These are phyloP conservation scores for Boletellus sp. DNA, from an alignment of 768 basidiomycete species.

Conservation along the genomic window DNA sequence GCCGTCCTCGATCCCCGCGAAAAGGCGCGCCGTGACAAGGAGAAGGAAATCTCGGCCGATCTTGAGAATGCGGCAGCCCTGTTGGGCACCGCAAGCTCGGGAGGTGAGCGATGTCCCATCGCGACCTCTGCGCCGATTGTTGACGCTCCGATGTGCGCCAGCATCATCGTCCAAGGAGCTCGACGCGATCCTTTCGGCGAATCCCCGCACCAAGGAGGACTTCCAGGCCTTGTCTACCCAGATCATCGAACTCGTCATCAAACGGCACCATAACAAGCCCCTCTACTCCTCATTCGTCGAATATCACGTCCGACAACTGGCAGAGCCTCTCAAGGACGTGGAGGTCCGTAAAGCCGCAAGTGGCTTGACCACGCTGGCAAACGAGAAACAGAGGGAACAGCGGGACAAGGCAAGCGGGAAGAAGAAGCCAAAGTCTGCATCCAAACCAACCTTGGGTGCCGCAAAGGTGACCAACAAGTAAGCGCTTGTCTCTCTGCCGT, in stretches of 20 bases:
- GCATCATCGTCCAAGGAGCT: conserved; percentile 68
- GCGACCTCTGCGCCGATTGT: neutral
- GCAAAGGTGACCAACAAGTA: conserved; percentile 65
- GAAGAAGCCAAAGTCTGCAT: conserved; percentile 73
- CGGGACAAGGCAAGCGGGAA: conserved; percentile 84
- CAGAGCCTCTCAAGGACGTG: conserved; percentile 77
- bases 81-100: conserved; percentile 65
- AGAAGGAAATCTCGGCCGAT: conserved; percentile 84
- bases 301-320: conserved; percentile 72
- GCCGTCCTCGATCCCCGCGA: conserved; percentile 75
- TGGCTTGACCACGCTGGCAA: conserved; percentile 80
- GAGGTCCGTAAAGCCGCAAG: conserved; percentile 90
- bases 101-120: conserved; percentile 42
- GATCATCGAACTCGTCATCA: conserved; percentile 72
- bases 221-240: conserved; percentile 69
- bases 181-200: conserved; percentile 66
- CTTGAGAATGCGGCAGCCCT: conserved; percentile 79
- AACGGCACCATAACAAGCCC: conserved; percentile 77
- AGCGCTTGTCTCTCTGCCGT: conserved; percentile 17
- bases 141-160: conserved; percentile 24
- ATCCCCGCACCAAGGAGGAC: conserved; percentile 88
- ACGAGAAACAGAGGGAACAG: conserved; percentile 92
- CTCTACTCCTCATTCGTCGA: conserved; percentile 83
- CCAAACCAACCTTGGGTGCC: conserved; percentile 75
- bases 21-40: conserved; percentile 72